phyloP scores from a whole-genome alignment of 2,329 filamentous ascomycete genomes.

The Ascochyta clinopodiicola region DNA sequence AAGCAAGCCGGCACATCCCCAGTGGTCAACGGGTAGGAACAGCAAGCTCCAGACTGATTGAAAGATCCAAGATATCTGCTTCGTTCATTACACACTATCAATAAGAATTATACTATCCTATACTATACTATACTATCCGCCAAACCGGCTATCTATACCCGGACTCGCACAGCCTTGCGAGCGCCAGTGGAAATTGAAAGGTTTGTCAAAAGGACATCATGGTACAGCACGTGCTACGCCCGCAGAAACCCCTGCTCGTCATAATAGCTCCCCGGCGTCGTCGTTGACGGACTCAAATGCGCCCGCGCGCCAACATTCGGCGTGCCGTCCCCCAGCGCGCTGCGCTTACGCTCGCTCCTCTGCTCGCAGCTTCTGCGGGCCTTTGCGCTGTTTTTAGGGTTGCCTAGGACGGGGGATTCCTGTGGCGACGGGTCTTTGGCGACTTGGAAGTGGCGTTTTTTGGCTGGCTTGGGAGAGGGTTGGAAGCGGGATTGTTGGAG shows the following conservation, averaged over 20 bases:
- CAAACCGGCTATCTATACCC: too few relatives aligned
- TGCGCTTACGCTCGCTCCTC: constrained; percentile 23
- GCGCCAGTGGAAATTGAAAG: too few relatives aligned
- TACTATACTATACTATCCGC: too few relatives aligned
- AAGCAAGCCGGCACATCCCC: too few relatives aligned
- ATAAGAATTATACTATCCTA: too few relatives aligned
- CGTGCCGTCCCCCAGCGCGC: constrained; percentile 25
- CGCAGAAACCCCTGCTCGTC: constrained; percentile 43
- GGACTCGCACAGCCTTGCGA: too few relatives aligned
- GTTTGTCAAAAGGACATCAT: too few relatives aligned
- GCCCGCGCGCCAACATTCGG: constrained; percentile 33
- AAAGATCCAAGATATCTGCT: too few relatives aligned
- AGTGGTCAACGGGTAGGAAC: too few relatives aligned
- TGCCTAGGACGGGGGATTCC: not conserved
- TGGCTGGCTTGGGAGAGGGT: not conserved
- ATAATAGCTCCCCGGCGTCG: constrained; percentile 43
- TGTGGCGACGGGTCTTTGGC: not conserved
- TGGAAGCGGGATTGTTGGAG: not conserved
- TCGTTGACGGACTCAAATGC: constrained; percentile 16
- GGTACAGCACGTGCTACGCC: not conserved
- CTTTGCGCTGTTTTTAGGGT: not conserved
- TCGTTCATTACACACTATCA: too few relatives aligned
- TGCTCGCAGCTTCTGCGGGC: not conserved
- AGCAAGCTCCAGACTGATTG: too few relatives aligned
- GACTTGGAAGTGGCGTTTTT: not conserved